These are phyloP conservation scores for Lactarius indigo DNA, from an alignment of 768 basidiomycete species.

Conservation along the genomic window DNA sequence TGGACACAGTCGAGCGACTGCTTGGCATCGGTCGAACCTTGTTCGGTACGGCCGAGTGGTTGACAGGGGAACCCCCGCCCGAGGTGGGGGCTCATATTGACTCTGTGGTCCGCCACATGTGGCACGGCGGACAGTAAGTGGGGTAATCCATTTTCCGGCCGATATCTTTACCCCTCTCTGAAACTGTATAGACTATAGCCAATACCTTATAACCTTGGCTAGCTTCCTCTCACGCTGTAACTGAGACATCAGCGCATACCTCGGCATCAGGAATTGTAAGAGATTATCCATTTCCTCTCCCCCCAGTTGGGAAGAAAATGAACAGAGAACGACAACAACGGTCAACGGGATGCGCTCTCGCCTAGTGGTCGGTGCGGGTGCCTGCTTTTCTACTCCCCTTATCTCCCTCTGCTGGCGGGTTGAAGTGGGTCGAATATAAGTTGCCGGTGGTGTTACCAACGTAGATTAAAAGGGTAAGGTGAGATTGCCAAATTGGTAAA, in stretches of 20 bases:
- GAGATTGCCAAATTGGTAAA: neutral
- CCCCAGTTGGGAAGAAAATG: neutral
- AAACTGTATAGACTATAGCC: neutral
- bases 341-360: neutral
- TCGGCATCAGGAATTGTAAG: neutral
- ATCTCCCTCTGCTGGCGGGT: neutral
- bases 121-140: neutral
- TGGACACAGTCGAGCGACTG: constrained; percentile 42
- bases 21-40: constrained; percentile 39
- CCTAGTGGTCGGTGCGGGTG: no score
- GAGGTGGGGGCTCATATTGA: neutral
- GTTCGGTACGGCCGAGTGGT: constrained; percentile 46
- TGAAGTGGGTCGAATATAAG: neutral
- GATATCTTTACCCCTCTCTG: neutral
- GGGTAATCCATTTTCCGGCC: neutral
- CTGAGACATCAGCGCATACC: neutral
- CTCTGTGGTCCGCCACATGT: neutral
- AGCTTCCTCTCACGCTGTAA: no score
- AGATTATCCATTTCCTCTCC: neutral
- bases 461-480: neutral
- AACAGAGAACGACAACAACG: neutral
- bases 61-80: constrained; percentile 28
- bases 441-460: neutral
- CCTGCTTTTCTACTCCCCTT: neutral
- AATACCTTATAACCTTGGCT: neutral